Conservation (phyloP, 1,284 basidiomycete species). For the Rhodotorula sp. region DNA sequence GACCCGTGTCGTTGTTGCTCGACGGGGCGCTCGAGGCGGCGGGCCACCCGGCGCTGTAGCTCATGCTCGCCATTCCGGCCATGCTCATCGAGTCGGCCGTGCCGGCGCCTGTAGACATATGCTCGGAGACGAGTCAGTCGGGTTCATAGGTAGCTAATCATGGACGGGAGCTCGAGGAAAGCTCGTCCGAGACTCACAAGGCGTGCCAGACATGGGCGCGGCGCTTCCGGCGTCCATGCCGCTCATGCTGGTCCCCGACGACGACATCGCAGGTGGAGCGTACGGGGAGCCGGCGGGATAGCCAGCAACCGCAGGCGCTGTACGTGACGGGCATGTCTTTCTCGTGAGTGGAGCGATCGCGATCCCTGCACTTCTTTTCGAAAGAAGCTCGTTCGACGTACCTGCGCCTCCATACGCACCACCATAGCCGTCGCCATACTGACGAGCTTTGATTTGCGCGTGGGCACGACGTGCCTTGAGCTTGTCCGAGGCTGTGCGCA, state of each 20-base stretch:
- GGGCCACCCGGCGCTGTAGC: not conserved
- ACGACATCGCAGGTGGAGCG: not conserved
- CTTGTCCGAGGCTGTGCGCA: not conserved
- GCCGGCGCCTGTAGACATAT: no score
- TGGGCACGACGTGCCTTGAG: not conserved
- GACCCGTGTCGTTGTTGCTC: not conserved
- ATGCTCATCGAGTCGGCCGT: not conserved
- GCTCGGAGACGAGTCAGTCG: not conserved
- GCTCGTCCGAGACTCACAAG: no score
- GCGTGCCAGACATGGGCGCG: no score
- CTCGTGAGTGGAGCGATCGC: no score
- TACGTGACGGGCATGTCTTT: no score
- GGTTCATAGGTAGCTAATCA: not conserved
- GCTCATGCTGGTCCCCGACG: not conserved
- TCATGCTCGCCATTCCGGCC: not conserved
- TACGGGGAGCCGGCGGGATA: not conserved
- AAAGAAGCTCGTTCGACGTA: not conserved
- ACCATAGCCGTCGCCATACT: not conserved
- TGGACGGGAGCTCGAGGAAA: no score
- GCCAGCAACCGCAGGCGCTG: no score
- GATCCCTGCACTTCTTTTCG: no score
- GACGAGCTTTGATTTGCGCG: not conserved
- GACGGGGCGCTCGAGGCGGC: not conserved
- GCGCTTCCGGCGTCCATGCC: not conserved
- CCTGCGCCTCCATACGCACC: not conserved